phyloP scores from a whole-genome alignment of 176 grass and related monocot species.

The barley (Hordeum vulgare) region MorexV3_pseudomolecules_assembly NC_058523.1:3949959-3950458 shows the following conservation, averaged over 20 bases:
- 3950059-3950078: conserved; percentile 66
- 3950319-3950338: conserved; percentile 51
- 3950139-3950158: conserved; percentile 76
- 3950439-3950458: conserved; percentile 64
- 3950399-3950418: conserved; percentile 46
- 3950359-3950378: conserved; percentile 47
- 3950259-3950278: conserved; percentile 78
- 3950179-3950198: conserved; percentile 73
- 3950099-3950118: conserved; percentile 73
- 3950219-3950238: conserved; percentile 60
- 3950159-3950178: conserved; percentile 72
- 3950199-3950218: conserved; percentile 41
- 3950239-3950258: conserved; percentile 59
- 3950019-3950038: conserved; percentile 92
- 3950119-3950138: conserved; percentile 94
- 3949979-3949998: conserved; percentile 46
- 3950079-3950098: conserved; percentile 80
- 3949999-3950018: conserved; percentile 66
- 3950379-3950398: conserved; percentile 53
- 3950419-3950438: conserved; percentile 40
- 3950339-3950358: conserved; percentile 47
- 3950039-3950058: conserved; percentile 76
- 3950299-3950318: conserved; percentile 85
- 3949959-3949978: conserved; percentile 53
- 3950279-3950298: conserved; percentile 90